Percentiles rank a stretch among this genome's conserved stretches.
These are phyloP conservation scores for Cryptococcus floricola DNA, from an alignment of 1,284 basidiomycete species.

Conservation along the genomic window DNA sequence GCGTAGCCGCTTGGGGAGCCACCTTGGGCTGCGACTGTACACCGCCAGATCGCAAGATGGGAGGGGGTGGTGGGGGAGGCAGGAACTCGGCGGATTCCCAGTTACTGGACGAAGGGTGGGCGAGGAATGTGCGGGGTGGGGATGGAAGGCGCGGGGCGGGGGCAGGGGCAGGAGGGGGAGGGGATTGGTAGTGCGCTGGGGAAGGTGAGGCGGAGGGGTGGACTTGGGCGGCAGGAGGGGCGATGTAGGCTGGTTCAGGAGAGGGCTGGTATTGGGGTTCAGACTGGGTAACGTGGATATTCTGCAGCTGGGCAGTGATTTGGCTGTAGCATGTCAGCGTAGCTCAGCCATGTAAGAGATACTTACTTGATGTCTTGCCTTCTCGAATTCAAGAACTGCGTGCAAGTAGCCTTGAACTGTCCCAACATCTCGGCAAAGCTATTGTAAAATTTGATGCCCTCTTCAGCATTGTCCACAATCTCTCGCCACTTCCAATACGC, in stretches of 20 bases:
- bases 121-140: constrained; percentile 18
- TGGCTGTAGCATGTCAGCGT: constrained; percentile 9
- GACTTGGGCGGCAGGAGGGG: constrained; percentile 6
- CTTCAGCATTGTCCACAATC: constrained; percentile 76
- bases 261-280: neutral
- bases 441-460: constrained; percentile 89
- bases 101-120: constrained; percentile 36
- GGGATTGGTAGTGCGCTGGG: neutral
- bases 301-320: constrained; percentile 20
- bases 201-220: constrained; percentile 10
- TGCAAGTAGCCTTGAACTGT: constrained; percentile 71
- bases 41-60: constrained; percentile 40
- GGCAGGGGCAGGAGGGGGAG: neutral
- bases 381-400: constrained; percentile 66
- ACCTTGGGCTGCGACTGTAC: constrained; percentile 25
- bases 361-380: constrained; percentile 55
- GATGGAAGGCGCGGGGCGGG: constrained; percentile 10
- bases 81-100: constrained; percentile 46
- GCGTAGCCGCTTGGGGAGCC: constrained; percentile 21
- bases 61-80: constrained; percentile 46
- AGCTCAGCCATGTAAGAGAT: neutral
- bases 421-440: constrained; percentile 66
- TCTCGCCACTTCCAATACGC: constrained; percentile 88
- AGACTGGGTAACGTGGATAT: constrained; percentile 2
- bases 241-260: neutral